phyloP scores from a whole-genome alignment of 2,329 filamentous ascomycete genomes.

The Aspergillus jensenii region DNA sequence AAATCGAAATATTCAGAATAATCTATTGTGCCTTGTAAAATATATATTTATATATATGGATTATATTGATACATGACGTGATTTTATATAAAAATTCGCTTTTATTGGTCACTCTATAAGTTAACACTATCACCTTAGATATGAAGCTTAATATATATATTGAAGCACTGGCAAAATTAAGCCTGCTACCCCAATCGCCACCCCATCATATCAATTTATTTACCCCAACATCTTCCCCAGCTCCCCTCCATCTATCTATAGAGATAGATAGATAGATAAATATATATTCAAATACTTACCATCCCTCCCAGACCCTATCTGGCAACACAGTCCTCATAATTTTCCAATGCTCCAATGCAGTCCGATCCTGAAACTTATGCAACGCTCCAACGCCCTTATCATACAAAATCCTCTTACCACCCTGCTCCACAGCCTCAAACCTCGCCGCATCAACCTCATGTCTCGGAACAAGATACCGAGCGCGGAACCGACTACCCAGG shows the following conservation, averaged over 20 bases:
- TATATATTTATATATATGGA: neutral
- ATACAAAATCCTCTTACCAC: conserved; percentile 40
- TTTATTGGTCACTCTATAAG: neutral
- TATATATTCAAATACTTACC: conserved; percentile 50
- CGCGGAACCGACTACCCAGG: conserved; percentile 68
- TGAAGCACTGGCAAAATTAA: neutral
- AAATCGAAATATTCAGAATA: neutral
- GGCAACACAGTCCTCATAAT: conserved; percentile 89
- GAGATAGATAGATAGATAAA: neutral
- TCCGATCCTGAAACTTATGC: conserved; percentile 69
- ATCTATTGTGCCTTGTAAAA: neutral
- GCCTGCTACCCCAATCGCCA: neutral
- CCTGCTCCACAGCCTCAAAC: conserved; percentile 44
- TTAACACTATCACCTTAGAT: neutral
- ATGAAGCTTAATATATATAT: neutral
- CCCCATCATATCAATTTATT: neutral
- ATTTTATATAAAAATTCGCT: neutral
- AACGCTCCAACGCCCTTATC: conserved; percentile 63
- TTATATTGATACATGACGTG: neutral
- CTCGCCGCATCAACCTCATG: conserved; percentile 61
- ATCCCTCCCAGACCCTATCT: conserved; percentile 77
- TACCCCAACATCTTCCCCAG: neutral
- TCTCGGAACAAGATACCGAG: conserved; percentile 69
- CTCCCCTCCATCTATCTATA: neutral
- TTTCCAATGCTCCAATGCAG: conserved; percentile 81